Base-by-base conservation (phyloP, 306 rosid species). In the Gillenia trifoliata region DNA sequence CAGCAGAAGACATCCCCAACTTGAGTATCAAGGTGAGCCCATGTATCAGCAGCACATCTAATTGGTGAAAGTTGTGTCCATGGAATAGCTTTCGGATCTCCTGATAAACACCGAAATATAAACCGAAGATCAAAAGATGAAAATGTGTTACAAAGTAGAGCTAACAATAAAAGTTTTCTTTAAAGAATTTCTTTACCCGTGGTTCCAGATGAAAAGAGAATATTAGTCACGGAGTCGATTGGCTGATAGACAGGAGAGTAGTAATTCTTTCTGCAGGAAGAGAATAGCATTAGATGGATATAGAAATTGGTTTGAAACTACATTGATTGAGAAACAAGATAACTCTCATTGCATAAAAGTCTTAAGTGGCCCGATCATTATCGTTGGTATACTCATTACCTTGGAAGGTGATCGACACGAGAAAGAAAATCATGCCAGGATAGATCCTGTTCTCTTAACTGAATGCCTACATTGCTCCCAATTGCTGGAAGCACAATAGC, bases 171-270 rank as follows among this genome's bases (percentile, higher is more conserved):
- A 22, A 66, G 77, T 61, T 26, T 61, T 68, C 68, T 30, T 67
- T 49, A 2, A 57, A 54, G 23, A 20, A 80, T 36, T 60, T 72
- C 19, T 60, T 72, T 82, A 92, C 99, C 97, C 30, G 99, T 92
- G 73, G 99, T 92, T 84, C 99, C 99, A 41, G 99, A 94, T 72
- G 99, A 94, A 74, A 94, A 92, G 50, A 94, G 93, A 73, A 94
- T 86, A 80, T 94, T 94, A 11, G 91, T 94, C 72, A 88, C 45
- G 43, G 89, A 72, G 36, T 94, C 92, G 16, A 85, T 57, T 29
- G 96, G 83, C 40, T 84, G 96, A 82, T 88, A 82, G 83, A 89
- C 0, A 8, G 96, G 88, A 79, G 86, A 60, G 78, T 83, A 86
- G 62, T 81, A 60, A 41, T 84, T 79, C 75, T 89, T 78, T 77